Base-by-base conservation (phyloP, 2,329 filamentous ascomycete genomes). In the Capronia coronata region DNA sequence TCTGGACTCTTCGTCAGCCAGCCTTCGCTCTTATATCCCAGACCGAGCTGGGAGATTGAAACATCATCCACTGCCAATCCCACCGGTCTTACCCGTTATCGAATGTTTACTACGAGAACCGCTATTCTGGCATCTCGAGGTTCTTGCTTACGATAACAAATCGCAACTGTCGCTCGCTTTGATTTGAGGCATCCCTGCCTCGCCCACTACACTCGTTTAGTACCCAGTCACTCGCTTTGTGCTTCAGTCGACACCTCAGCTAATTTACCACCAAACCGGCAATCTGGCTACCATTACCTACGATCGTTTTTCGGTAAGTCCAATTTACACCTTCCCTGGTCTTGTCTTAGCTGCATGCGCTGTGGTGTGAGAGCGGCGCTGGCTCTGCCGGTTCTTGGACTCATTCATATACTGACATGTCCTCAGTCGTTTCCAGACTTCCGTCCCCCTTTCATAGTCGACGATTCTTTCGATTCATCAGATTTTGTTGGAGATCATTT, bases 211-310 rank as follows among this genome's bases (percentile, higher is more conserved):
- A 60, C 64, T 59, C 64, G 59, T 62, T 69, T 64, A 63, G 64
- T 66, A 65, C 56, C 54, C 66, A 67, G 68, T 68, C 70, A 67
- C 66, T 73, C 71, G 71, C 71, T 73, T 71, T 62, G 62, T 63
- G 59, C 37, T 56, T 63, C 67, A 48, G 55, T 63, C 64, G 61
- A 19, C 14, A 37, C 7, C 18, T 19, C 34, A 18, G 14, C 14
- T 37, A 48, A 46, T 45, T 47, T 51, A 25, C 46, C 19, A 48
- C 25, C 23, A 44, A 43, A 71, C 65, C 67, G 69, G 72, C 71
- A 73, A 70, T 60, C 70, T 73, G 70, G 71, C 71, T 67, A 71
- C 69, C 63, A 70, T 68, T 65, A 70, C 68, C 63, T 67, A 63
- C 57, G 64, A 70, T 64, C 64, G 64, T 64, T 63, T 67, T 68